A percentile compares a stretch with the other conserved stretches of the same genome.
These are phyloP conservation scores for Colletotrichum truncatum DNA, from an alignment of 2,329 filamentous ascomycete genomes.

Conservation along the genomic window DNA sequence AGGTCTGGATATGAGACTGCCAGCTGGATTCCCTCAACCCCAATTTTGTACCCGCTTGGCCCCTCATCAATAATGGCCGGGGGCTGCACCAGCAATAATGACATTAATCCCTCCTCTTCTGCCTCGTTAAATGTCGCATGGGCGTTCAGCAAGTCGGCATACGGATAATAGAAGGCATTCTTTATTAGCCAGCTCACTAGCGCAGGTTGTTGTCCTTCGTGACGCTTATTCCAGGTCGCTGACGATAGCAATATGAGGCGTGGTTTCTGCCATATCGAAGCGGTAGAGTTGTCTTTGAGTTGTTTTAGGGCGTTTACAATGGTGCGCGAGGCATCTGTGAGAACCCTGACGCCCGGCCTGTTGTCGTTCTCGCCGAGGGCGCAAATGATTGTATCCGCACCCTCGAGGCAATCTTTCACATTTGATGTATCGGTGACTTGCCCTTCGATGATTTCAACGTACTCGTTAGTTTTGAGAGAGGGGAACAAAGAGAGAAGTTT, in stretches of 20 bases:
- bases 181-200: neutral
- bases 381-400: conserved; percentile 20
- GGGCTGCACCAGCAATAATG: conserved; percentile 13
- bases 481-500: conserved; percentile 7
- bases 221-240: conserved; percentile 15
- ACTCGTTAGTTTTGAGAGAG: neutral
- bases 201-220: neutral
- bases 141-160: conserved; percentile 16
- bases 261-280: neutral
- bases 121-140: neutral
- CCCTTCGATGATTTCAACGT: conserved; percentile 8
- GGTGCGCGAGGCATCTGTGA: neutral
- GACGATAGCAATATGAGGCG: conserved; percentile 13
- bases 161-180: conserved; percentile 22
- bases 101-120: neutral
- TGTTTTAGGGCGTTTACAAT: conserved; percentile 7
- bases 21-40: neutral
- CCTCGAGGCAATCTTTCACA: neutral
- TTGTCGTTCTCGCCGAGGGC: conserved; percentile 24
- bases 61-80: conserved; percentile 20
- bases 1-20: conserved; percentile 12
- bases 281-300: neutral
- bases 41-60: conserved; percentile 6
- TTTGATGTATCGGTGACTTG: conserved; percentile 13
- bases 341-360: neutral